These are phyloP conservation scores for Atractiella rhizophila DNA, from an alignment of 768 basidiomycete genomes.

Conservation along the genomic window DNA sequence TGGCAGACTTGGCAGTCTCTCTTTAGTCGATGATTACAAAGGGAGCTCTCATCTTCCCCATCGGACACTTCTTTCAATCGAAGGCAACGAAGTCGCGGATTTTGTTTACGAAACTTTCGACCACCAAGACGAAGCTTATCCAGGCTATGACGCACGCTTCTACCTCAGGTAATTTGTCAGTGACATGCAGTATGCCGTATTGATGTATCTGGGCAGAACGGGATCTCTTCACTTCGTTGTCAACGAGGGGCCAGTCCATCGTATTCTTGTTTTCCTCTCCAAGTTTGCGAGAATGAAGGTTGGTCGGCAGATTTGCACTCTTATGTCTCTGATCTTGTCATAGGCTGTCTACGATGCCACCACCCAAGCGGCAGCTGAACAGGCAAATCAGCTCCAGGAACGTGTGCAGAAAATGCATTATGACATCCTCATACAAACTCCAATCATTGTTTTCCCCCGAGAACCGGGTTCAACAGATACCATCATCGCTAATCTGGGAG, in stretches of 20 bases:
- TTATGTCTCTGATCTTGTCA: no score
- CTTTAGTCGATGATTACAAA: conserved; percentile 40
- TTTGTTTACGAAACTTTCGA: conserved; percentile 70
- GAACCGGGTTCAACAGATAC: conserved; percentile 38
- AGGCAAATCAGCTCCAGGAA: conserved; percentile 61
- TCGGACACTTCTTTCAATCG: conserved; percentile 68
- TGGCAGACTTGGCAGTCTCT: conserved; percentile 58
- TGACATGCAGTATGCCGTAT: no score
- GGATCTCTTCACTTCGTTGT: conserved; percentile 75
- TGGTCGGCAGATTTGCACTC: no score
- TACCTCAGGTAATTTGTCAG: no score
- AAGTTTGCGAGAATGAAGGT: conserved; percentile 76
- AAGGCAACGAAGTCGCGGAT: conserved; percentile 78
- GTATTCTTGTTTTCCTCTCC: conserved; percentile 53
- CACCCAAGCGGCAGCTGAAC: conserved; percentile 70
- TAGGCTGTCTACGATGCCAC: conserved; percentile 85
- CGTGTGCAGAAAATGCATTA: conserved; percentile 49
- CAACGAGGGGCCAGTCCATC: conserved; percentile 68
- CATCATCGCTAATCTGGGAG: conserved; percentile 60
- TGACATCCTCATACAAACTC: conserved; percentile 65
- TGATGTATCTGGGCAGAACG: no score
- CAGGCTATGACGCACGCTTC: conserved; percentile 59
- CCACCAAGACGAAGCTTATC: conserved; percentile 32
- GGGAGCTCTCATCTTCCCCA: conserved; percentile 36
- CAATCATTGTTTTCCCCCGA: conserved; percentile 68